Evolutionary conservation across 164 flowering plant species (phyloP).

Genomic region (Warburgia ugandensis): DNA sequence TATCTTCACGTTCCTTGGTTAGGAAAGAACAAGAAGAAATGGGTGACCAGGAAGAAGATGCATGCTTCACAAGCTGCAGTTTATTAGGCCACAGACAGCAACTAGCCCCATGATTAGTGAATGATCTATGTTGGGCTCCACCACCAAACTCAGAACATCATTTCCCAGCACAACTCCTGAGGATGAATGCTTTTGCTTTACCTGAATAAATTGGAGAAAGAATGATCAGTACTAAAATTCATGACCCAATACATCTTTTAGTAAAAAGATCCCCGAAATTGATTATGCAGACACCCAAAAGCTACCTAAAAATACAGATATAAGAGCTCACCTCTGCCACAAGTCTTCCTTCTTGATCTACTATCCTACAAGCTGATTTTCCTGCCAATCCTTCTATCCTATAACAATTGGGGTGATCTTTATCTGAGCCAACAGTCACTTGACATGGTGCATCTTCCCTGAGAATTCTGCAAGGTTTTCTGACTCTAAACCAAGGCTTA

Average conservation of each 20-base stretch:
- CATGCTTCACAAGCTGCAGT: background rate
- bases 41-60: background rate
- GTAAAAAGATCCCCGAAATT: background rate
- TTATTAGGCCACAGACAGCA: conserved; percentile 12
- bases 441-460: conserved; percentile 10
- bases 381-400: conserved; percentile 5
- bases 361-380: conserved; percentile 23
- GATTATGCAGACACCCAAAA: no score
- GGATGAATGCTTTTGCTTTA: conserved; percentile 10
- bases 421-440: conserved; percentile 8
- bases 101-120: conserved; percentile 20
- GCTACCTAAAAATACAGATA: background rate
- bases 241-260: background rate
- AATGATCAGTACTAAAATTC: background rate
- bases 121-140: conserved; percentile 16
- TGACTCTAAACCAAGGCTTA: conserved; percentile 28
- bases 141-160: conserved; percentile 18
- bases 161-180: conserved; percentile 16
- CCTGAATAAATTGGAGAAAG: background rate
- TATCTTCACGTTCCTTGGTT: no score
- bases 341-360: conserved; percentile 16
- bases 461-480: conserved; percentile 11
- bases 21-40: background rate
- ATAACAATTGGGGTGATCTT: conserved; percentile 5
- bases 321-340: conserved; percentile 10